A percentile compares a stretch with the other conserved stretches of the same genome.
Evolutionary conservation across 306 rosid genomes (phyloP).

Genomic region (Vigna mungo): DNA sequence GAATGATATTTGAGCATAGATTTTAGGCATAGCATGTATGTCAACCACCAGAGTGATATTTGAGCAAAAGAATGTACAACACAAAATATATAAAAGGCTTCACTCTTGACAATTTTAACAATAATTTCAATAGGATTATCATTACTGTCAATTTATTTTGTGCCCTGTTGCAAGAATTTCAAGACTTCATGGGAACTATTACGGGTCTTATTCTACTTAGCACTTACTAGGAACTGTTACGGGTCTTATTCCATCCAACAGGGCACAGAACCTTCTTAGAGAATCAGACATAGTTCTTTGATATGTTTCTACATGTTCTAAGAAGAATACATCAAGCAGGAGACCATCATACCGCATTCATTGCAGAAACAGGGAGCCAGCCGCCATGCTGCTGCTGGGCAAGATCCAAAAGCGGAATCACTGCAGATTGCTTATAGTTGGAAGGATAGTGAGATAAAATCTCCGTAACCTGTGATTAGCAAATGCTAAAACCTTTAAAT

Average conservation of each 20-base stretch:
- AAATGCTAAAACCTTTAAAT: constrained; percentile 22
- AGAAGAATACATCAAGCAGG: constrained; percentile 26
- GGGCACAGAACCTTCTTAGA: constrained; percentile 15
- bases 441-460: constrained; percentile 94
- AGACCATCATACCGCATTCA: constrained; percentile 83
- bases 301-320: constrained; percentile 12
- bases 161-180: background rate
- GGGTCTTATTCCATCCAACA: background rate
- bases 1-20: background rate
- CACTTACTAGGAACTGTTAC: background rate
- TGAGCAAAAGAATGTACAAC: background rate
- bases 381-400: constrained; percentile 99
- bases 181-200: background rate
- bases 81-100: constrained; percentile 24
- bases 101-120: background rate
- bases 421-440: constrained; percentile 98
- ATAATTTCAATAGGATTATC: constrained; percentile 14
- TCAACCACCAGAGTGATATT: constrained; percentile 22
- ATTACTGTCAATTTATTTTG: background rate
- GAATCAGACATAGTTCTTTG: background rate
- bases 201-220: background rate
- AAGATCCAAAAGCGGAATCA: constrained; percentile 94
- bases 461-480: constrained; percentile 73
- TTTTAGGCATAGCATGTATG: constrained; percentile 21
- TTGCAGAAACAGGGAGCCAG: constrained; percentile 98